Base-by-base conservation (phyloP, 75 land plant genomes). In the Cryptomeria japonica region DNA sequence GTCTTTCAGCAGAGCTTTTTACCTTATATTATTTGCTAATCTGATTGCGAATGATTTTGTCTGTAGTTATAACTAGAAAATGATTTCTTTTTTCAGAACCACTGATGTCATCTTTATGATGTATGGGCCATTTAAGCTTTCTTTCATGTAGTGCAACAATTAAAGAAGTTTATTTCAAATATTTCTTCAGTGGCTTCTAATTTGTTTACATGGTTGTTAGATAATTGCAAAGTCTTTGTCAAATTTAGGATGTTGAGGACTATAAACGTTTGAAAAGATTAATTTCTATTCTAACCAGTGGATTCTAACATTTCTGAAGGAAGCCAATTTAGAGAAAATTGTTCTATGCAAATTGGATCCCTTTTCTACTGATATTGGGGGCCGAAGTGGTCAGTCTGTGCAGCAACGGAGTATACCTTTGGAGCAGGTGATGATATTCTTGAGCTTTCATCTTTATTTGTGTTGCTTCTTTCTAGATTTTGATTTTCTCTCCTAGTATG, bases 351-450 rank as follows among this genome's bases (percentile, higher is more conserved):
- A 76, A 15, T 88, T 89, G 84, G 70, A 58, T 31, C 86, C 87
- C 80, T 88, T 94, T 72, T 88, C 36, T 61, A 88, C 73, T 87
- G 92, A 84, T 86, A 58, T 47, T 83, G 93, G 90, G 15, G 92
- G 90, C 44, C 92, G 86, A 87, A 72, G 61, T 1, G 41, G 79
- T 36, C 84, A 91, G 5, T 76, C 89, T 14, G 42, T 92, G 58
- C 92, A 93, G 25, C 86, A 84, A 22, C 86, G 86, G 56, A 85
- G 19, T 82, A 87, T 97, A 78, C 86, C 93, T 77, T 56, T 94
- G 68, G 92, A 90, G 32, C 91, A 94, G 96, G 97, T 97, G 89
- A 85, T 22, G 14, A 36, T 6, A 77, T 1, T 18, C 82, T 44
- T 61, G 46, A 32, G n/a, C 44, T 83, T 87, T n/a, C 19, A 42